Evolutionary conservation across 202 grass and related monocot species (phyloP).

Genomic region (Brachypodium distachyon): DNA sequence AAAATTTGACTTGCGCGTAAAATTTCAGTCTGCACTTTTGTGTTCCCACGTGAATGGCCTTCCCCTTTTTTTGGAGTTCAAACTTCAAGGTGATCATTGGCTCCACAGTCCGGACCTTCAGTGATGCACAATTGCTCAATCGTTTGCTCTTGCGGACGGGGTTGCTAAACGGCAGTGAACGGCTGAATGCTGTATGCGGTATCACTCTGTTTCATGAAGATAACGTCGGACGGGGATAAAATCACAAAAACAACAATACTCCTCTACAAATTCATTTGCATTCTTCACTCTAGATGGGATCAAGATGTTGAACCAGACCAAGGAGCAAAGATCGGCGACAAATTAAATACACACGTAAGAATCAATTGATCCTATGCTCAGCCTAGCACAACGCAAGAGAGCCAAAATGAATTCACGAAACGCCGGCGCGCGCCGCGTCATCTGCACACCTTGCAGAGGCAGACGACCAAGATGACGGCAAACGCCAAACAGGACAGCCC

Average conservation of each 20-base stretch:
- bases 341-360: conserved; percentile 20
- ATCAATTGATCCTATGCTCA: conserved; percentile 4
- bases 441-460: conserved; percentile 83
- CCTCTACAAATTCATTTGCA: neutral
- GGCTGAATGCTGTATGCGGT: too few species aligned
- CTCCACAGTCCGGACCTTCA: neutral
- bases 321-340: conserved; percentile 6
- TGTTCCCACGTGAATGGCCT: neutral
- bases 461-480: conserved; percentile 70
- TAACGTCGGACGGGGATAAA: too few species aligned
- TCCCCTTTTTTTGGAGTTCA: neutral
- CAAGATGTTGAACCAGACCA: neutral
- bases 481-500: conserved; percentile 79
- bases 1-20: neutral
- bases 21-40: neutral
- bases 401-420: neutral
- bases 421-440: conserved; percentile 5
- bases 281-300: neutral
- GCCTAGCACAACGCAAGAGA: neutral
- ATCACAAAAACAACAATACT: neutral
- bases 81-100: neutral
- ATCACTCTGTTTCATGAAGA: too few species aligned
- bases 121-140: neutral
- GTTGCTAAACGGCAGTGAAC: too few species aligned
- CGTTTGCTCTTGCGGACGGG: neutral